Evolutionary conservation across 257 asterid genomes (phyloP).

Genomic region (Solanum sejunctum): DNA sequence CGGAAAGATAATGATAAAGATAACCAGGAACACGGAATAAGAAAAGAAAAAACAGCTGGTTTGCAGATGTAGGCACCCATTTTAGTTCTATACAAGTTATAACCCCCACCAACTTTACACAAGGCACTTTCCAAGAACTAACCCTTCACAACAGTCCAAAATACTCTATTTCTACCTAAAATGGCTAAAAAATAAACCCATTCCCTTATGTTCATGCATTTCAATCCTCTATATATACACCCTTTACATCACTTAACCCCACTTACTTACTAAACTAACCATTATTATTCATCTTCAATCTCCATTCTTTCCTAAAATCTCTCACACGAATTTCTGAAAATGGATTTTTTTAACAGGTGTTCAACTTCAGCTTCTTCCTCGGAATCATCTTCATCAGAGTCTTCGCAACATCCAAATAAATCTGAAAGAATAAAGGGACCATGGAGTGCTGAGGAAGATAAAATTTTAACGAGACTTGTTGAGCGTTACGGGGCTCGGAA

Average conservation of each 20-base stretch:
- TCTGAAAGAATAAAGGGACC: constrained; percentile 61
- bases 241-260: constrained; percentile 1
- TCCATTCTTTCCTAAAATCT: neutral
- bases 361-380: constrained; percentile 40
- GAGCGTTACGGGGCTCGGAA: constrained; percentile 62
- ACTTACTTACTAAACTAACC: neutral
- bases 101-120: constrained; percentile 47
- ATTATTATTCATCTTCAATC: neutral
- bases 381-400: constrained; percentile 26
- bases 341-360: constrained; percentile 35
- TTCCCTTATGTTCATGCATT: constrained; percentile 30
- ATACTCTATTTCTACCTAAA: constrained; percentile 1
- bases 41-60: constrained; percentile 3
- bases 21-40: neutral
- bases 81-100: neutral
- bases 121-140: constrained; percentile 58
- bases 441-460: constrained; percentile 88
- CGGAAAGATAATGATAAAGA: neutral
- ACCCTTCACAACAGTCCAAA: neutral
- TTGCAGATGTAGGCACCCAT: constrained; percentile 14
- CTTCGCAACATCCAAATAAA: constrained; percentile 11
- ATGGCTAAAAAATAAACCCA: constrained; percentile 12
- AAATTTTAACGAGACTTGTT: constrained; percentile 56
- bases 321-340: neutral
- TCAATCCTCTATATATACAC: constrained; percentile 10